Base-by-base conservation (phyloP, 371 early-diverging fungal genomes). In the Mucor saturninus region DNA sequence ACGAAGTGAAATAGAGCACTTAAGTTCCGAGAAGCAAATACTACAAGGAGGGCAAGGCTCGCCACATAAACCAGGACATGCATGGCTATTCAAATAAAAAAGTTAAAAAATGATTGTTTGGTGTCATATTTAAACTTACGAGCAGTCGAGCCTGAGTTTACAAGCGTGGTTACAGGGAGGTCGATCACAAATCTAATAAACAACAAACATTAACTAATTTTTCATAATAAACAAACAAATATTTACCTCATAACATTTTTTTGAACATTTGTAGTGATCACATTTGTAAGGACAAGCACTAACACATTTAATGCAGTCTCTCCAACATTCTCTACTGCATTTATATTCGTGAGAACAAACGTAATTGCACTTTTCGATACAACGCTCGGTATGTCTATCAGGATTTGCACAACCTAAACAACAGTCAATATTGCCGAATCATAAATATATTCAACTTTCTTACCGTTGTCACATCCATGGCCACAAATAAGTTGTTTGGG, bases 401-500 rank as follows among this genome's bases (percentile, higher is more conserved):
- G 80, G 71, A 37, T 66, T 75, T 4, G 72, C 68, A 53, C 83
- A 83, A 2, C 83, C 83, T 73, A 65, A 46, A 6, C 28, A 54
- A 56, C 28, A 3, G 21, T n/a, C 0, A 42, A 30, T 49, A 58
- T 59, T 21, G 40, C 49, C 5, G 9, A 29, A 10, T 30, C 14
- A 26, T n/a, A 14, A 48, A 2, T 21, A 28, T 52, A 40, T 50
- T 21, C 59, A 14, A 63, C 4, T 46, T 32, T 29, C 21, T 40
- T 51, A 78, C 81, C 83, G 40, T 77, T 74, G 1, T 72, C 68
- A 59, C 83, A 83, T 15, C 55, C 21, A 59, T 83, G 83, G 1
- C 83, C 81, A 58, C 83, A 83, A 7, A 83, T 76, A n/a, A 83
- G 56, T 50, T 69, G 65, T 43, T 81, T 83, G 7, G 78, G 53